phyloP scores from a whole-genome alignment of 306 rosid species.

The Oxytropis ochrocephala region DNA sequence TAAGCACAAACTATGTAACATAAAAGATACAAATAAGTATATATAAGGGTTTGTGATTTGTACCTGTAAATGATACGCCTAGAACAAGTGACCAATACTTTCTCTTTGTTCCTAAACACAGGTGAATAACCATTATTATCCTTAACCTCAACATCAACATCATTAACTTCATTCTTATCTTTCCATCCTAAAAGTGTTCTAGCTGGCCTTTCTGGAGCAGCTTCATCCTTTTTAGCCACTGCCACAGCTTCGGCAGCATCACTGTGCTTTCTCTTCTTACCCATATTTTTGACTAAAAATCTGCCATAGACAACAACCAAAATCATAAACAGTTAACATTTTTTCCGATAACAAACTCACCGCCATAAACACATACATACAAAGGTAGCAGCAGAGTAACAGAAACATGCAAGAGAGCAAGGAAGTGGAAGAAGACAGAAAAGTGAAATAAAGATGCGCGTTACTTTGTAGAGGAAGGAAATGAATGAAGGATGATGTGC shows the following conservation, averaged over 20 bases:
- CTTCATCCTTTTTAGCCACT: constrained; percentile 40
- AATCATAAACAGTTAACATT: background rate
- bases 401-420: background rate
- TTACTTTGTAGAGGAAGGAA: background rate
- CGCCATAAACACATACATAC: background rate
- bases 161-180: constrained; percentile 29
- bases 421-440: background rate
- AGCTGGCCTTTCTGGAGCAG: constrained; percentile 66
- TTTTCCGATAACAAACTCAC: background rate
- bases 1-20: background rate
- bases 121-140: constrained; percentile 23
- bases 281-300: constrained; percentile 36
- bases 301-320: background rate
- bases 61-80: constrained; percentile 84
- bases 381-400: background rate
- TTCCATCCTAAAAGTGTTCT: constrained; percentile 88
- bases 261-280: constrained; percentile 79
- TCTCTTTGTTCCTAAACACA: constrained; percentile 77
- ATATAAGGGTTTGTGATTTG: background rate
- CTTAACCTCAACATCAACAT: constrained; percentile 19
- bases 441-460: background rate
- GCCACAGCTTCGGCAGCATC: constrained; percentile 32
- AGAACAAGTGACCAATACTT: constrained; percentile 88
- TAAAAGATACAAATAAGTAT: no score
- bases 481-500: background rate